phyloP scores from a whole-genome alignment of 352 stramenopile species.

The Aphanomyces euteiches region DNA sequence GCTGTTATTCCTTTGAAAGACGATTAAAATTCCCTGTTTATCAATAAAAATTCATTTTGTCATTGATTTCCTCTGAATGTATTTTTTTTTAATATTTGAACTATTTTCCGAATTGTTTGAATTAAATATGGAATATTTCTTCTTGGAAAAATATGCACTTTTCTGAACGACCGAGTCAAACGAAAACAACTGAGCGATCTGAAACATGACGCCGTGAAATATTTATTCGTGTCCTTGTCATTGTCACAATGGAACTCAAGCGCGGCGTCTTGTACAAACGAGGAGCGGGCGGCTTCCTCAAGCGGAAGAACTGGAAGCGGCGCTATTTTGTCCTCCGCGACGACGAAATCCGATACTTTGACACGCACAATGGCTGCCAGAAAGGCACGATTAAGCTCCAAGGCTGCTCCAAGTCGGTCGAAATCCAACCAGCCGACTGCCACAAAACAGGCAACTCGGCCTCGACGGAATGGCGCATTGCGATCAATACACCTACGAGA shows the following conservation, averaged over 20 bases:
- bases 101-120: too few relatives aligned
- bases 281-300: constrained; percentile 45
- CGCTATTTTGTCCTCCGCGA: constrained; percentile 47
- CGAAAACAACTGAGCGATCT: too few relatives aligned
- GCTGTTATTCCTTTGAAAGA: too few relatives aligned
- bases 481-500: constrained; percentile 57
- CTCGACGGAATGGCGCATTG: constrained; percentile 72
- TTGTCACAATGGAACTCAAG: constrained; percentile 11
- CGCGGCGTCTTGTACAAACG: constrained; percentile 52
- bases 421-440: constrained; percentile 70
- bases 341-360: constrained; percentile 37
- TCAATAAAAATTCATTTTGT: too few relatives aligned
- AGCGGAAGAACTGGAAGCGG: constrained; percentile 52
- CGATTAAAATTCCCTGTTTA: too few relatives aligned
- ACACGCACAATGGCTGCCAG: constrained; percentile 24
- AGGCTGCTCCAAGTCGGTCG: constrained; percentile 41
- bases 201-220: too few relatives aligned
- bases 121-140: too few relatives aligned
- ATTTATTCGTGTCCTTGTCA: not conserved
- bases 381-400: constrained; percentile 63
- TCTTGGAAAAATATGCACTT: too few relatives aligned
- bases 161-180: too few relatives aligned
- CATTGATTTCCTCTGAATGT: too few relatives aligned
- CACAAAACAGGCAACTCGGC: constrained; percentile 70
- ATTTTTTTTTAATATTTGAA: too few relatives aligned